Conservation (phyloP, 805 yeast species). For the Hermanozyma aechmeae region DNA sequence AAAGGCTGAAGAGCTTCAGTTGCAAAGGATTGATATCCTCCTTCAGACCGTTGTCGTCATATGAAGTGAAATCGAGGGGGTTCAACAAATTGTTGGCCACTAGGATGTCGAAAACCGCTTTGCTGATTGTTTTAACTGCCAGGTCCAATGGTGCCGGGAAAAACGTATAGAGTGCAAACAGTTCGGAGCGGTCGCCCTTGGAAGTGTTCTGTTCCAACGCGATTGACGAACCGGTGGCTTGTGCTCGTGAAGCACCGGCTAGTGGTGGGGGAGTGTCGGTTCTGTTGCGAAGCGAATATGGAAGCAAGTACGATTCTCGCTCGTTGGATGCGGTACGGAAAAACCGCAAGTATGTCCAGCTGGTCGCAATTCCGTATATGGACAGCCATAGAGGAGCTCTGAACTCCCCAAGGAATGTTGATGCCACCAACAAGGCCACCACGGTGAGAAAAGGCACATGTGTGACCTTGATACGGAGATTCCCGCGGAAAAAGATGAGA, state of each 20-base stretch:
- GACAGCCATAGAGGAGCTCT: slow-evolving; percentile 15
- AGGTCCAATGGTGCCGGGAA: slow-evolving; percentile 32
- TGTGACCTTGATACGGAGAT: slow-evolving; percentile 34
- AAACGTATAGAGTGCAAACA: slow-evolving; percentile 28
- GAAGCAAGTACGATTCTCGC: slow-evolving; percentile 33
- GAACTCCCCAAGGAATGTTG: slow-evolving; percentile 17
- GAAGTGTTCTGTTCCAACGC: slow-evolving; percentile 4
- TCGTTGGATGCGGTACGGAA: slow-evolving; percentile 34
- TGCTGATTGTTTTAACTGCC: slow-evolving; percentile 12
- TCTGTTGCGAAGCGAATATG: slow-evolving; percentile 13
- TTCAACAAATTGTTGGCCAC: slow-evolving; percentile 15
- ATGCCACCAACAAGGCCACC: slow-evolving; percentile 6
- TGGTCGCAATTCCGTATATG: slow-evolving; percentile 21
- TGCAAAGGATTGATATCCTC: slow-evolving; percentile 25
- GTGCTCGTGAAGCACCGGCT: slow-evolving; percentile 1
- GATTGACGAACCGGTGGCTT: slow-evolving; percentile 1
- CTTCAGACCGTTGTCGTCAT: slow-evolving; percentile 13
- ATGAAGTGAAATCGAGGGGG: slow-evolving; percentile 11
- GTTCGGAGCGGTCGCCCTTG: slow-evolving; percentile 20
- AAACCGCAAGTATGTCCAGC: slow-evolving; percentile 33
- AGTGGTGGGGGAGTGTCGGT: neutral
- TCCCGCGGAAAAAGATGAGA: slow-evolving; percentile 37
- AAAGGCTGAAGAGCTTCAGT: slow-evolving; percentile 28
- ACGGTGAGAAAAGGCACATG: slow-evolving; percentile 26
- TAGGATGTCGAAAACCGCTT: slow-evolving; percentile 12